These are phyloP conservation scores for Annona cherimola DNA, from an alignment of 164 flowering plant genomes.

Conservation along the genomic window DNA sequence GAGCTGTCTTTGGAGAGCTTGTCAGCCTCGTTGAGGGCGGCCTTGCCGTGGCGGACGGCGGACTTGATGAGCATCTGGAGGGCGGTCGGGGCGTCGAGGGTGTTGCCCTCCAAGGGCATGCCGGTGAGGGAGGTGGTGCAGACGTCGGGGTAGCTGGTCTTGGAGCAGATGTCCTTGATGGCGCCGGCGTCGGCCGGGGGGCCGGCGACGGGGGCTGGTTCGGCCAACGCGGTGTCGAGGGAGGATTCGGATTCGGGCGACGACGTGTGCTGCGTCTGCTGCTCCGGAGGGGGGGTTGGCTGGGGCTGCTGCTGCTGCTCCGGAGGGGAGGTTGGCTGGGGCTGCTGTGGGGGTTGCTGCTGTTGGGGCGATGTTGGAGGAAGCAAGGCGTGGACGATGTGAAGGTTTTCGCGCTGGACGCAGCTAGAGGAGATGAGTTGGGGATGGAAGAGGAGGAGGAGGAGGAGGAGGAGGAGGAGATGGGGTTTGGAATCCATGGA, in stretches of 20 bases:
- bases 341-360: background rate
- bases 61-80: background rate
- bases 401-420: background rate
- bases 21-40: background rate
- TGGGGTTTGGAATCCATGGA: slow-evolving; percentile 1
- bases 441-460: slow-evolving; percentile 3
- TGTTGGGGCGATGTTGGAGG: background rate
- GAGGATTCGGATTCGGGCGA: too few relatives aligned
- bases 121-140: background rate
- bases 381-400: background rate
- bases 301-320: background rate
- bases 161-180: background rate
- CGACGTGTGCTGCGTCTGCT: background rate
- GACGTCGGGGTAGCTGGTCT: background rate
- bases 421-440: background rate
- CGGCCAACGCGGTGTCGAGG: too few relatives aligned
- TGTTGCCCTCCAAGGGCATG: background rate
- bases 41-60: background rate
- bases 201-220: background rate
- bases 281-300: background rate
- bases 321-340: background rate
- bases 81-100: background rate
- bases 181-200: background rate
- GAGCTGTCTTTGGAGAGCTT: background rate
- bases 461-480: background rate